Evolutionary conservation across 768 basidiomycete genomes (phyloP).

Genomic region (Kwoniella sp.): DNA sequence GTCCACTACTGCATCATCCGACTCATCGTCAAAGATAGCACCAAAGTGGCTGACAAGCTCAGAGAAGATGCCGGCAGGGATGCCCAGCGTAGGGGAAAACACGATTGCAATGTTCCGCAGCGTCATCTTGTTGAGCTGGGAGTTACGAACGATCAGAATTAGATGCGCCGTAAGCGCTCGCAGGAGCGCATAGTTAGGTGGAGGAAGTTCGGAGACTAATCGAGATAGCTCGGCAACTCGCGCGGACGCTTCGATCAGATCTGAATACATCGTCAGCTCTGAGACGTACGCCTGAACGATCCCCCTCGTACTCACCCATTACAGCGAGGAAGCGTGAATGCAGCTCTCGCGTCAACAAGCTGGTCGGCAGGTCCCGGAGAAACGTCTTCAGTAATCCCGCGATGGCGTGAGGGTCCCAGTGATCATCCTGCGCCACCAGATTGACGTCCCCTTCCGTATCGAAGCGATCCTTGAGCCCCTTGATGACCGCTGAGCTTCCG

Average conservation of each 20-base stretch:
- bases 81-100: conserved; percentile 93
- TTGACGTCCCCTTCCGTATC: conserved; percentile 95
- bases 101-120: conserved; percentile 98
- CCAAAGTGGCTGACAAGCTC: conserved; percentile 91
- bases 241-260: conserved; percentile 82
- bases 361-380: conserved; percentile 86
- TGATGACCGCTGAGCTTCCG: conserved; percentile 92
- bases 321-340: conserved; percentile 87
- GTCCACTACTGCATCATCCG: neutral
- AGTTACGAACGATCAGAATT: conserved; percentile 89
- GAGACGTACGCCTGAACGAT: neutral
- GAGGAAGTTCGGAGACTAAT: conserved; percentile 79
- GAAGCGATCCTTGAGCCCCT: conserved; percentile 85
- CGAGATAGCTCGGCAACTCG: conserved; percentile 79
- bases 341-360: conserved; percentile 84
- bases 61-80: conserved; percentile 95
- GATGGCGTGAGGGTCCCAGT: conserved; percentile 96
- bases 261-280: conserved; percentile 52
- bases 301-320: conserved; percentile 63
- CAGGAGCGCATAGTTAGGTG: conserved; percentile 88
- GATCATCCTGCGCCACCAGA: conserved; percentile 78
- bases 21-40: conserved; percentile 67
- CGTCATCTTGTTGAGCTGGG: conserved; percentile 91
- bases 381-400: conserved; percentile 90
- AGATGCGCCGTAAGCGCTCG: conserved; percentile 92